Base-by-base conservation (phyloP, 2,329 filamentous ascomycete genomes). In the Aspergillus fijiensis region DNA sequence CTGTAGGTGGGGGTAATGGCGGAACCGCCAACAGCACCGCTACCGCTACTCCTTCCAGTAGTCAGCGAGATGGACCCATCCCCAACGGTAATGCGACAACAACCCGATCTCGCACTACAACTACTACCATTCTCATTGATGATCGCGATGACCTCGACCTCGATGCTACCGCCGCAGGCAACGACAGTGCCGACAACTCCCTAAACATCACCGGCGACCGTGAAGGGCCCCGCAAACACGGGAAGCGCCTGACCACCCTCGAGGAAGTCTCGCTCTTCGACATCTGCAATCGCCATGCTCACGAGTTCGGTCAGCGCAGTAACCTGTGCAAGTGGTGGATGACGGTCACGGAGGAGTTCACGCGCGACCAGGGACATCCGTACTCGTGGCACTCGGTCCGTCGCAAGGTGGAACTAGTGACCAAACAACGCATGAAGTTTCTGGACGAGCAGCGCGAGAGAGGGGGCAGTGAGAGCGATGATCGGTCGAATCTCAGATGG, bases 331-430 rank as follows among this genome's bases (percentile, higher is more conserved):
- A 78, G 55, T 78, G 76, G 76, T 78, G 76, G 76, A 71, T 70
- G 64, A 74, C 65, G 3, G 68, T 78, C 14, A 74, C 76, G 5
- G 65, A 64, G 27, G 76, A 78, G 55, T 78, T 78, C 58, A 75
- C 72, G 5, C 67, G 63, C 12, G 68, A 71, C 27, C 70, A 76
- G 50, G 75, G 74, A 6, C 73, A 76, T 51, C 75, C 75, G 10
- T 78, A 78, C 60, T 76, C 74, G 23, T 78, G 76, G 76, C 75
- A 78, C 51, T 77, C 75, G 19, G 76, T 78, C 27, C 75, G 76
- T 16, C 70, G 76, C 29, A 78, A 77, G 60, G 76, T 78, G 19
- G 76, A 78, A 61, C 51, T 73, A 25, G 73, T 76, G 6, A 77
- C 76, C 21, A 77, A 76, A 51, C 75, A 77, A 62, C 71, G 76